phyloP scores from a whole-genome alignment of 2,329 filamentous ascomycete species.

The Penicillium corylophilum region DNA sequence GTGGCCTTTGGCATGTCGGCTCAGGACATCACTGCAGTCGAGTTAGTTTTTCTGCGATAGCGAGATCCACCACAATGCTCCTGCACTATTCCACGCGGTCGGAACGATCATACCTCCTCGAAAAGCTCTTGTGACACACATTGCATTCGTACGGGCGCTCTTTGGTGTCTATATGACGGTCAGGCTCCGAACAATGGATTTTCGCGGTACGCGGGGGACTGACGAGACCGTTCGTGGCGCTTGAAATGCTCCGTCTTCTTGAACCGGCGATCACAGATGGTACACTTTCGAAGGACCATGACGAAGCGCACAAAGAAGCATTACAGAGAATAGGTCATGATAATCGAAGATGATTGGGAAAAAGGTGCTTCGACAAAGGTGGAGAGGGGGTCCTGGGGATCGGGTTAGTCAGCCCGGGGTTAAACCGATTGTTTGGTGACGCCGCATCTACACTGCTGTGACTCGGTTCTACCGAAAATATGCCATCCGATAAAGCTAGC shows the following conservation, averaged over 20 bases:
- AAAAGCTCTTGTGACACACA: constrained; percentile 56
- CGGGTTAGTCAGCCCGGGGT: constrained; percentile 17
- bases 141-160: constrained; percentile 56
- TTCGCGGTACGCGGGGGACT: constrained; percentile 23
- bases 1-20: constrained; percentile 54
- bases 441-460: not conserved
- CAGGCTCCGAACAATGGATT: constrained; percentile 1
- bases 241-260: constrained; percentile 58
- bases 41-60: constrained; percentile 11
- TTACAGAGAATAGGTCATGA: not conserved
- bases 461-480: constrained; percentile 11
- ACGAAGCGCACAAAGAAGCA: constrained; percentile 15
- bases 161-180: constrained; percentile 48
- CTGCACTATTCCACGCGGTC: not conserved
- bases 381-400: constrained; percentile 4
- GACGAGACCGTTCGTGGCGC: constrained; percentile 56
- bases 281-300: constrained; percentile 47
- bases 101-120: constrained; percentile 46
- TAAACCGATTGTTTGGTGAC: constrained; percentile 8
- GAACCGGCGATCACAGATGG: constrained; percentile 54
- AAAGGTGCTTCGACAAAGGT: constrained; percentile 2
- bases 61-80: not conserved
- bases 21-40: constrained; percentile 47
- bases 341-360: not conserved
- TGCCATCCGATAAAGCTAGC: constrained; percentile 3